Conservation (phyloP, 139 green algal species). For the Chlorella sp. region DNA sequence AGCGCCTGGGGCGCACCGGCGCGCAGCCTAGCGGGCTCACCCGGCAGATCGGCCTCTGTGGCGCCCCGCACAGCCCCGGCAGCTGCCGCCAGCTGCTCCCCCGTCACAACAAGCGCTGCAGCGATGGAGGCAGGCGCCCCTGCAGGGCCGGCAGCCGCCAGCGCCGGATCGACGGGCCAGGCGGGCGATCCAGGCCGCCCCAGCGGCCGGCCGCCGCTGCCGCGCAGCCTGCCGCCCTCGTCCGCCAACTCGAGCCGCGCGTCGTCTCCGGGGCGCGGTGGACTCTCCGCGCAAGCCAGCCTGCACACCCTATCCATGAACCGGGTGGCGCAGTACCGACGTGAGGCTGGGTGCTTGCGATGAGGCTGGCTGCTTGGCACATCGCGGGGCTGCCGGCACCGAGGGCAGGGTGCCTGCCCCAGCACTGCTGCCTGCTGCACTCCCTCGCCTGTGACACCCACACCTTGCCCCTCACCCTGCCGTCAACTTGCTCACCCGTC, state of each 20-base stretch:
- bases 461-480: background rate
- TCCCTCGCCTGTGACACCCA: background rate
- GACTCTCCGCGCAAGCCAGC: conserved; percentile 20
- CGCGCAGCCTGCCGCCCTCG: too few species aligned
- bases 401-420: too few species aligned
- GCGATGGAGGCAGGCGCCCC: background rate
- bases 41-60: too few species aligned
- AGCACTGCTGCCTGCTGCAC: background rate
- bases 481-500: background rate
- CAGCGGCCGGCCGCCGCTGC: conserved; percentile 23
- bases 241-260: conserved; percentile 27
- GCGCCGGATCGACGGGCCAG: background rate
- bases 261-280: conserved; percentile 12
- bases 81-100: too few species aligned
- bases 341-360: background rate
- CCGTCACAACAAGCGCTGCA: background rate
- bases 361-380: too few species aligned
- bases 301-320: conserved; percentile 20
- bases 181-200: background rate
- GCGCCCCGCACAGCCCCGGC: too few species aligned
- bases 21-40: too few species aligned
- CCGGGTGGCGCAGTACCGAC: conserved; percentile 40
- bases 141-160: background rate
- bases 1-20: too few species aligned
- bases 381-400: too few species aligned